phyloP scores from a whole-genome alignment of 2,329 filamentous ascomycete genomes.

The Ceratocystis alfenasii region DNA sequence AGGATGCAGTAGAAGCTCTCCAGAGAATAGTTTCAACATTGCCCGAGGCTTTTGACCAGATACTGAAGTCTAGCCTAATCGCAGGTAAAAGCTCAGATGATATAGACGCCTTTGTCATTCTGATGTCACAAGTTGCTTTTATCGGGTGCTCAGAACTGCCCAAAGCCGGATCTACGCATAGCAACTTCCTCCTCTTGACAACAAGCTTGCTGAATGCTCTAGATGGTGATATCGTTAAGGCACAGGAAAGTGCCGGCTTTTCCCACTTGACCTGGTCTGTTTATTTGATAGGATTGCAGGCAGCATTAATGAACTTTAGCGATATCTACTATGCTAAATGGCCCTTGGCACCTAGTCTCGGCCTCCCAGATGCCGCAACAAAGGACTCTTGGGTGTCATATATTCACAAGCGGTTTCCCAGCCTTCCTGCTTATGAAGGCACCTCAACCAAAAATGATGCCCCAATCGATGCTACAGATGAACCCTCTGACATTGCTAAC shows the following conservation, averaged over 20 bases:
- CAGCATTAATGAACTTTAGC: constrained; percentile 30
- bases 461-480: not conserved
- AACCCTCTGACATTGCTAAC: constrained; percentile 11
- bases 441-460: not conserved
- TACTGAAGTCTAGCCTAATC: constrained; percentile 22
- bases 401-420: constrained; percentile 27
- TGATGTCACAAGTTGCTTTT: constrained; percentile 37
- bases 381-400: constrained; percentile 26
- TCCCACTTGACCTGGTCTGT: constrained; percentile 20
- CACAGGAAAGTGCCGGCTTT: constrained; percentile 7
- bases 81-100: constrained; percentile 15
- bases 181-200: constrained; percentile 34
- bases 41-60: constrained; percentile 29
- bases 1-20: constrained; percentile 34
- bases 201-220: constrained; percentile 16
- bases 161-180: constrained; percentile 27
- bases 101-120: constrained; percentile 28
- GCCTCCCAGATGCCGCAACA: constrained; percentile 23
- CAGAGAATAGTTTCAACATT: constrained; percentile 32
- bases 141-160: constrained; percentile 38
- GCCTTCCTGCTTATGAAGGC: constrained; percentile 24
- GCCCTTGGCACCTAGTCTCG: constrained; percentile 18
- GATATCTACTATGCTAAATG: constrained; percentile 31
- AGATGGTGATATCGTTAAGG: constrained; percentile 6
- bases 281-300: constrained; percentile 27